phyloP scores from a whole-genome alignment of 257 asterid genomes.

The Solanum corneliomulleri region DNA sequence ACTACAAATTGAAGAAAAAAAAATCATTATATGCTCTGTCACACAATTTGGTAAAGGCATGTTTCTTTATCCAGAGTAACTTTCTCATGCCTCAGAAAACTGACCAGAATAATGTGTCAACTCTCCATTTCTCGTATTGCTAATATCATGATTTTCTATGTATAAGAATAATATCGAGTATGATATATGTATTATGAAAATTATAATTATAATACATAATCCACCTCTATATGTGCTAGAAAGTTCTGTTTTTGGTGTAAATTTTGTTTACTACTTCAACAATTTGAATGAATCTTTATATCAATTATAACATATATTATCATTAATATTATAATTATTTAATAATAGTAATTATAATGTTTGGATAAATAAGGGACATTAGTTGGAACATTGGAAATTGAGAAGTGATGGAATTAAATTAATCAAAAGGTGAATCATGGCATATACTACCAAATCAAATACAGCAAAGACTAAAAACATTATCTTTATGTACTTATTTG shows the following conservation, averaged over 20 bases:
- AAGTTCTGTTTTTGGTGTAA: too few relatives aligned
- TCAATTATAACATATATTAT: not conserved
- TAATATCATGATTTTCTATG: not conserved
- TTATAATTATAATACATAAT: not conserved
- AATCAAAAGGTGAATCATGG: not conserved
- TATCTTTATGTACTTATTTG: not conserved
- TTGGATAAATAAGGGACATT: not conserved
- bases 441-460: not conserved
- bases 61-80: slow-evolving; percentile 24
- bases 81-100: slow-evolving; percentile 4
- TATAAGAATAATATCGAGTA: too few relatives aligned
- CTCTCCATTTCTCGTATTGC: not conserved
- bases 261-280: too few relatives aligned
- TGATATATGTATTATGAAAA: not conserved
- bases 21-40: slow-evolving; percentile 7
- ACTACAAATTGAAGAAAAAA: not conserved
- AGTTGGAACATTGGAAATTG: slow-evolving; percentile 27
- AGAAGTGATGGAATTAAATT: not conserved
- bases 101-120: slow-evolving; percentile 1
- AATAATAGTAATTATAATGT: not conserved
- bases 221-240: not conserved
- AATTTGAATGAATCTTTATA: not conserved
- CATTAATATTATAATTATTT: not conserved
- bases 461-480: not conserved
- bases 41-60: not conserved